Conservation (phyloP, 768 basidiomycete species). For the Amanita exitialis region DNA sequence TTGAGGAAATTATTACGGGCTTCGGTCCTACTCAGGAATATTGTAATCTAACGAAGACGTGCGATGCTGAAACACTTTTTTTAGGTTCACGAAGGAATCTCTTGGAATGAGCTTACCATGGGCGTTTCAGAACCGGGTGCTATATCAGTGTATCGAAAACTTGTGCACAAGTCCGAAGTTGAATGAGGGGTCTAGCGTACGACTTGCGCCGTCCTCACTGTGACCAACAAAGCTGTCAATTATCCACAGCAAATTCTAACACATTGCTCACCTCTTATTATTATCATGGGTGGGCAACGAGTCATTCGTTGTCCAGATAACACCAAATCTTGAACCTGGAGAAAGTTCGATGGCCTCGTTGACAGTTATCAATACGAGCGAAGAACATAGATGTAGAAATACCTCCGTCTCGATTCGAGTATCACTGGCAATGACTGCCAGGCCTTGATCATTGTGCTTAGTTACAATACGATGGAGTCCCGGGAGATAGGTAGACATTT, state of each 20-base stretch:
- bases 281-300: slow-evolving; percentile 45
- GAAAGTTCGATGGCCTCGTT: slow-evolving; percentile 23
- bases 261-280: slow-evolving; percentile 26
- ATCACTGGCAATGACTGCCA: slow-evolving; percentile 30
- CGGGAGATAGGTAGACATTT: slow-evolving; percentile 17
- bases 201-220: slow-evolving; percentile 42
- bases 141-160: slow-evolving; percentile 42
- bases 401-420: slow-evolving; percentile 20
- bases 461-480: slow-evolving; percentile 43
- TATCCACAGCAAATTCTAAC: neutral
- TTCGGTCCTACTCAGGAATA: slow-evolving; percentile 33
- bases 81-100: neutral
- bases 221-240: neutral
- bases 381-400: neutral
- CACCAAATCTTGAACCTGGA: slow-evolving; percentile 23
- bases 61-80: slow-evolving; percentile 22
- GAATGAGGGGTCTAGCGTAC: slow-evolving; percentile 24
- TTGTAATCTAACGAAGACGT: slow-evolving; percentile 56
- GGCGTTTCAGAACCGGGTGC: slow-evolving; percentile 39
- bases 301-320: slow-evolving; percentile 41
- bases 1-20: neutral
- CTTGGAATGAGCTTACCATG: slow-evolving; percentile 27
- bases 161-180: slow-evolving; percentile 39
- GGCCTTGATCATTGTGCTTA: slow-evolving; percentile 31
- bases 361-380: neutral